phyloP scores from a whole-genome alignment of 257 asterid genomes.

The Anisodus tanguticus region DNA sequence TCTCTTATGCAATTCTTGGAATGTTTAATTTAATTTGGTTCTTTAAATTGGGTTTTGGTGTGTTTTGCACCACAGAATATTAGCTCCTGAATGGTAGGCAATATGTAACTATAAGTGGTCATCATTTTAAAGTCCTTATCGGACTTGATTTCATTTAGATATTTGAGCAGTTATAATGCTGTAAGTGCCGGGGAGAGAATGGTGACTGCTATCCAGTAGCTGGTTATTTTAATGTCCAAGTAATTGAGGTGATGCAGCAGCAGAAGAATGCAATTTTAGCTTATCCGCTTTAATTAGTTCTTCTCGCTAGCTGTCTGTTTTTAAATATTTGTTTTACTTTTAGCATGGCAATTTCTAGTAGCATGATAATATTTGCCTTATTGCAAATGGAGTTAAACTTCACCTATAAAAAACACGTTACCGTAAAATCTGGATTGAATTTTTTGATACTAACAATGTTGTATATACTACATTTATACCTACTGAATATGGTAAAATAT shows the following conservation, averaged over 20 bases:
- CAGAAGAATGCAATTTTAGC: not conserved
- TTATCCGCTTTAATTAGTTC: not conserved
- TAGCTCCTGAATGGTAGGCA: not conserved
- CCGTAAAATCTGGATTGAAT: not conserved
- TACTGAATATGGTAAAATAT: not conserved
- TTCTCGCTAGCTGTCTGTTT: not conserved
- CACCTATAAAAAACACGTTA: not conserved
- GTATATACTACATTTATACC: not conserved
- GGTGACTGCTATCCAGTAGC: not conserved
- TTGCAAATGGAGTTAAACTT: not conserved
- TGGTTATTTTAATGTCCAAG: conserved; percentile 12
- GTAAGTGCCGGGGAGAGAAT: not conserved
- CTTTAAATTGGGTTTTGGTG: not conserved
- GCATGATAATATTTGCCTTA: not conserved
- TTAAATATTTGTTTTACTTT: not conserved
- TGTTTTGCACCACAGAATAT: not conserved
- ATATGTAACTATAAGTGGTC: not conserved
- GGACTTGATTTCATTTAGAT: not conserved
- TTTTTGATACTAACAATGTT: not conserved
- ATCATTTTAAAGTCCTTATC: not conserved
- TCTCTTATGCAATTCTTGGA: not conserved
- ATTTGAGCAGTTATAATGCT: conserved; percentile 3
- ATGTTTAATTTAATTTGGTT: not conserved
- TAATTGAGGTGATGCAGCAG: conserved; percentile 1
- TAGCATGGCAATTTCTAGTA: not conserved